A percentile compares a stretch with the other conserved stretches of the same genome.
Conservation (phyloP, 2,329 filamentous ascomycete species). For the Ustilaginoidea virens region DNA sequence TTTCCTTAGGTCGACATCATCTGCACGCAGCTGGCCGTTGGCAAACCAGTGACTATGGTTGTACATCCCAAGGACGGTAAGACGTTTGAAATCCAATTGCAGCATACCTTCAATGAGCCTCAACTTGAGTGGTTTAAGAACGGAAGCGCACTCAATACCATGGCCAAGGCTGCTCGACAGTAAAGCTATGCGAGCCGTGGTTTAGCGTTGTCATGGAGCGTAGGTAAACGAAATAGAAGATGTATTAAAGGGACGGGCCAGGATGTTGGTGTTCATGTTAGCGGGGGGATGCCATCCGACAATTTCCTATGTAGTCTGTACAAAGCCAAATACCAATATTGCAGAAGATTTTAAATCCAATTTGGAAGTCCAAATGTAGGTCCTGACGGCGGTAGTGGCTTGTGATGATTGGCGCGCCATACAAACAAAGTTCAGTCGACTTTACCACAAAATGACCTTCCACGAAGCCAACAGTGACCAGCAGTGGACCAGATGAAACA, state of each 20-base stretch:
- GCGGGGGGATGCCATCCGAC: neutral
- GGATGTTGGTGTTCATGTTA: neutral
- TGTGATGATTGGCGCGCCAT: too few species aligned
- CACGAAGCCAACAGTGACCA: too few species aligned
- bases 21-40: constrained; percentile 78
- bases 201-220: too few species aligned
- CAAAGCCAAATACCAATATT: neutral
- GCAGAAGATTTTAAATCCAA: neutral
- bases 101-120: constrained; percentile 94
- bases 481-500: too few species aligned
- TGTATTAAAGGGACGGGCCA: too few species aligned
- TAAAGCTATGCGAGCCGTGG: too few species aligned
- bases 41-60: constrained; percentile 79
- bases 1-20: constrained; percentile 69
- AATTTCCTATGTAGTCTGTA: constrained; percentile 2
- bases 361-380: too few species aligned
- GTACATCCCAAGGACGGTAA: constrained; percentile 84
- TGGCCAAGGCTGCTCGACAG: constrained; percentile 54
- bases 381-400: too few species aligned
- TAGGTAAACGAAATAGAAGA: too few species aligned
- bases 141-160: constrained; percentile 92
- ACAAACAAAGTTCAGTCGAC: too few species aligned
- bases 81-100: constrained; percentile 67
- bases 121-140: constrained; percentile 99
- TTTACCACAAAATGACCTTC: too few species aligned